Base-by-base conservation (phyloP, 805 yeast genomes). In the Tetrapisispora arboricola region DNA sequence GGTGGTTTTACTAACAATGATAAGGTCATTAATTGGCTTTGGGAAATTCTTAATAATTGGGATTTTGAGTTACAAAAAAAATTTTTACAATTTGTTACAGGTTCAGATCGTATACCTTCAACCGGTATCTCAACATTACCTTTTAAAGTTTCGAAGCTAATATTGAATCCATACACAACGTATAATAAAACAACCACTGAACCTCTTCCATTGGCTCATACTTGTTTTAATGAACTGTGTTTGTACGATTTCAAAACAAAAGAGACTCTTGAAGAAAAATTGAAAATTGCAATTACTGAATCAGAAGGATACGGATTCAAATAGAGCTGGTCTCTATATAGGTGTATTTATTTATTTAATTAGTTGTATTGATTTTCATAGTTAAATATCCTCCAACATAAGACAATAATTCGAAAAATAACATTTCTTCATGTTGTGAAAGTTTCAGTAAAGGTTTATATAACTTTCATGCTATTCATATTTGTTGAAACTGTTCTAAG, bases 151-250 rank as follows among this genome's bases (percentile, higher is more conserved):
- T 73, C 80, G 13, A 72, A 73, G 41, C 41, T 75, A 12, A 24
- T 26, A 2, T 11, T 29, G 2, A 41, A 41, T 18, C 40, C 40
- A 8, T 33, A 33, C 10, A 51, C 65, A 11, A 65, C 61, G 6
- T 29, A 26, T 21, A 24, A 22, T 13, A 50, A 46, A 1, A 10
- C 30, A 3, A 68, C 66, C 25, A 57, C 65, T 28, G 67, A 72
- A 1, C 65, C 80, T 36, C 62, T 88, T 15, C 97, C 97, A 0
- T 65, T 81, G 13, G 86, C 96, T 0, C 97, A 90, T 56, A 92
- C 97, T 0, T 90, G 98, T 52, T 90, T 92, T 66, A 92, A 90
- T 56, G 95, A 90, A 64, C 57, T 90, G 19, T 81, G 90, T 41
- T 49, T 92, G 6, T 82, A 77, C 59, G 77, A 77, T 28, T 90